A percentile compares a stretch with the other conserved stretches of the same genome.
Conservation (phyloP, 179 eudicot genomes). For the Sideroxylon spinosum region DNA sequence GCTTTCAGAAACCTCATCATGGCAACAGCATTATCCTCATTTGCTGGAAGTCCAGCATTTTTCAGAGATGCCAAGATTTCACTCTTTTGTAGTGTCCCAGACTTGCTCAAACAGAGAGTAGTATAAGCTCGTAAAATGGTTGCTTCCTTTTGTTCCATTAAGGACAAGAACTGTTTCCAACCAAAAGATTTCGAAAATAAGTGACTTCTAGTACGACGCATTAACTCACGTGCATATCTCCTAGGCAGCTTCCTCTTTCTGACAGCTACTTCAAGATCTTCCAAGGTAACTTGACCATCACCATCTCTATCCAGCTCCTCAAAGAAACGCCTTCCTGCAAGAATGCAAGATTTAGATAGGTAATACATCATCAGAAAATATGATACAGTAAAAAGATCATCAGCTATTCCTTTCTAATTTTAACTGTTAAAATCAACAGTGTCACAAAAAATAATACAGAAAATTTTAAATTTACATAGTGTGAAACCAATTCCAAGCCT, state of each 20-base stretch:
- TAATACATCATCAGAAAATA: neutral
- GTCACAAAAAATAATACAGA: neutral
- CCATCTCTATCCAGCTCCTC: conserved; percentile 96
- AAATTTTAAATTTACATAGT: neutral
- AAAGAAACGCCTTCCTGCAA: conserved; percentile 80
- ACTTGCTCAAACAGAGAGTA: conserved; percentile 81
- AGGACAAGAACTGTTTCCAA: conserved; percentile 77
- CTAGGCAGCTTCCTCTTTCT: conserved; percentile 79
- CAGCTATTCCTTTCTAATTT: neutral
- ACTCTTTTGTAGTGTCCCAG: conserved; percentile 83
- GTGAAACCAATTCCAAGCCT: neutral
- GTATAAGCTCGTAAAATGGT: conserved; percentile 94
- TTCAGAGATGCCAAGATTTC: conserved; percentile 72
- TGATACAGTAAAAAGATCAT: neutral
- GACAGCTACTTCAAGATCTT: conserved; percentile 88
- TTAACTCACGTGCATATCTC: conserved; percentile 70
- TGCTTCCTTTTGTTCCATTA: conserved; percentile 97
- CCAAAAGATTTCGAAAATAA: conserved; percentile 88
- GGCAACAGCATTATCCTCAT: conserved; percentile 87
- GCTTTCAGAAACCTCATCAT: conserved; percentile 93
- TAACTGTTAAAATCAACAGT: neutral
- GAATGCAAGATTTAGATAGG: conserved; percentile 2
- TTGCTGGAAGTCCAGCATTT: conserved; percentile 92
- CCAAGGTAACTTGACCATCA: conserved; percentile 84
- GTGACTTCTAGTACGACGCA: conserved; percentile 80